These are phyloP conservation scores for Pythium scleroteichum DNA, from an alignment of 352 stramenopile species.

Conservation along the genomic window DNA sequence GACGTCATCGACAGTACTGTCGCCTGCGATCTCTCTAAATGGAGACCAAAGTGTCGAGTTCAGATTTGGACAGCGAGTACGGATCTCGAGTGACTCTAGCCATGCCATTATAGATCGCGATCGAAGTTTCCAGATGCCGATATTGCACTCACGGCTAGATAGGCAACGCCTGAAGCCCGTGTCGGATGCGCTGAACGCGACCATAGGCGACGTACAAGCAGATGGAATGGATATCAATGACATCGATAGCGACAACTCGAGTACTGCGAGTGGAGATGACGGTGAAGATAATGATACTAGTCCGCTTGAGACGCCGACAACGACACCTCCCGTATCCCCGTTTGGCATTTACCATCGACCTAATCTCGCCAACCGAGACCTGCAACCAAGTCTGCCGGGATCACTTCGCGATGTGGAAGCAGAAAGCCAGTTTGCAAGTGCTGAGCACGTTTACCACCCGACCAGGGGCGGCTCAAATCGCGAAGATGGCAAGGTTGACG, in stretches of 20 bases:
- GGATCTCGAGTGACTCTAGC: no score
- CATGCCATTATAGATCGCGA: no score
- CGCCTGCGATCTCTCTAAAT: constrained; percentile 86
- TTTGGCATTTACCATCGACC: constrained; percentile 3
- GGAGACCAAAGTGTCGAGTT: constrained; percentile 77
- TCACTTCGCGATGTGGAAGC: neutral
- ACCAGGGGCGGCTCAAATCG: neutral
- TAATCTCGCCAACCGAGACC: neutral
- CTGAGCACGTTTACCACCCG: neutral
- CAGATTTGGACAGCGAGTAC: constrained; percentile 56
- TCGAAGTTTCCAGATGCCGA: constrained; percentile 1
- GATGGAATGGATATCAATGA: neutral
- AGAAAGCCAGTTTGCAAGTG: neutral
- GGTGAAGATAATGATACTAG: neutral
- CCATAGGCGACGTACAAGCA: neutral
- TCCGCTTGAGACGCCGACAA: constrained; percentile 5
- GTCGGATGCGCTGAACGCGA: constrained; percentile 8
- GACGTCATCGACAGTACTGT: constrained; percentile 49
- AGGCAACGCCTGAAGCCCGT: constrained; percentile 7
- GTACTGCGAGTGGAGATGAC: neutral
- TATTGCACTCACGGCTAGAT: constrained; percentile 13
- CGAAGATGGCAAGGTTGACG: neutral
- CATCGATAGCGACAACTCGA: no score
- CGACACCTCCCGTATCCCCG: neutral
- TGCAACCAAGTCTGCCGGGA: neutral